Evolutionary conservation across 2,329 filamentous ascomycete species (phyloP).

Genomic region (Aureobasidium lini): DNA sequence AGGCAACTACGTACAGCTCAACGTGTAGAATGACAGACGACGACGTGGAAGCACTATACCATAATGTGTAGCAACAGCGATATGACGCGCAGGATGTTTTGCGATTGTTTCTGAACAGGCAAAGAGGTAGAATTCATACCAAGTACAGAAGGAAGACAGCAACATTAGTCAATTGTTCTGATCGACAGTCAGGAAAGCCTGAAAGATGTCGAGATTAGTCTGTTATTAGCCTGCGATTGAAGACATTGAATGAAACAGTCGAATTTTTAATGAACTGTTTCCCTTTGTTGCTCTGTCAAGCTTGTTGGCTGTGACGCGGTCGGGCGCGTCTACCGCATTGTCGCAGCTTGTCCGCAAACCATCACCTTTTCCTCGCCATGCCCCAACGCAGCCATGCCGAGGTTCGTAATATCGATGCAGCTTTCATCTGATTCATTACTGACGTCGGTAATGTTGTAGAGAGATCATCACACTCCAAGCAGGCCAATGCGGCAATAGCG

Average conservation of each 20-base stretch:
- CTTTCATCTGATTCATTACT: not conserved
- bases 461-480: slow-evolving; percentile 99
- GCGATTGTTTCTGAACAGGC: not conserved
- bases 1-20: slow-evolving; percentile 11
- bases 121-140: not conserved
- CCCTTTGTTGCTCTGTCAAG: not conserved
- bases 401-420: not conserved
- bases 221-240: too few species aligned
- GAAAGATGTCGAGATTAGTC: too few species aligned
- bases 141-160: not conserved
- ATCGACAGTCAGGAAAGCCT: too few species aligned
- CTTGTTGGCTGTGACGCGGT: not conserved
- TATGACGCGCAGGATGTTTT: not conserved
- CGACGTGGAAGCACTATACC: not conserved
- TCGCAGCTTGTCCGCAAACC: not conserved
- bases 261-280: too few species aligned
- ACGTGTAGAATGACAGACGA: not conserved
- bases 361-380: not conserved
- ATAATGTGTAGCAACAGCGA: slow-evolving; percentile 2
- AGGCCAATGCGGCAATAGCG: slow-evolving; percentile 98
- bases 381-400: slow-evolving; percentile 7
- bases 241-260: too few species aligned
- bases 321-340: slow-evolving; percentile 1
- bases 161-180: not conserved
- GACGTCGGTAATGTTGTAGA: slow-evolving; percentile 41